These are phyloP conservation scores for Pseudogymnoascus sp. DNA, from an alignment of 2,329 filamentous ascomycete species.

Conservation along the genomic window DNA sequence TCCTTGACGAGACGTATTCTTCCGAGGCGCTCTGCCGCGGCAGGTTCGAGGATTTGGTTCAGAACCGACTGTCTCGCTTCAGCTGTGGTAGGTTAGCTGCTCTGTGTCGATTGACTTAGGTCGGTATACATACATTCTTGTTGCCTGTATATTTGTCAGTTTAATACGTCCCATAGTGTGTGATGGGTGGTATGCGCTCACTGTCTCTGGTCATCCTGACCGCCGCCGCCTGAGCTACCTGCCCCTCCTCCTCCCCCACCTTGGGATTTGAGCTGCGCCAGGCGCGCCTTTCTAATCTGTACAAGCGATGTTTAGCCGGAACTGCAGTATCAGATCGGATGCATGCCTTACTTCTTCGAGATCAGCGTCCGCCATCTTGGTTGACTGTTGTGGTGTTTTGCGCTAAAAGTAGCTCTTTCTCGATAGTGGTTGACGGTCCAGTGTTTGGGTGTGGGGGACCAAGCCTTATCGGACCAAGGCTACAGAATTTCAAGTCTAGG, in stretches of 20 bases:
- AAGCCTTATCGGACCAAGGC: not conserved
- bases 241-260: constrained; percentile 42
- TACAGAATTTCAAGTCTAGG: not conserved
- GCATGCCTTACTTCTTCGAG: constrained; percentile 3
- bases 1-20: constrained; percentile 95
- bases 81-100: constrained; percentile 30
- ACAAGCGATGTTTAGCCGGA: not conserved
- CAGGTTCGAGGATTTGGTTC: constrained; percentile 86
- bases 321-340: not conserved
- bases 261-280: constrained; percentile 83
- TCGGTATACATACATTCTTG: constrained; percentile 35
- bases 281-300: constrained; percentile 83
- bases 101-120: not conserved
- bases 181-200: constrained; percentile 30
- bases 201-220: constrained; percentile 57
- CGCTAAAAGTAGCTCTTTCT: not conserved
- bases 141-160: constrained; percentile 27
- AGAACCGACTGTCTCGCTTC: constrained; percentile 73
- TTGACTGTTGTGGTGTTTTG: not conserved
- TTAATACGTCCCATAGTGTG: constrained; percentile 14
- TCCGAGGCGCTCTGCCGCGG: constrained; percentile 84
- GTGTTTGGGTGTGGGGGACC: not conserved
- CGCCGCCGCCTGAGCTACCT: constrained; percentile 38
- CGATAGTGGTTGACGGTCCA: not conserved
- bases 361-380: constrained; percentile 4